Evolutionary conservation across 2,329 filamentous ascomycete genomes (phyloP).

Genomic region (Raffaelea deltoideospora): DNA sequence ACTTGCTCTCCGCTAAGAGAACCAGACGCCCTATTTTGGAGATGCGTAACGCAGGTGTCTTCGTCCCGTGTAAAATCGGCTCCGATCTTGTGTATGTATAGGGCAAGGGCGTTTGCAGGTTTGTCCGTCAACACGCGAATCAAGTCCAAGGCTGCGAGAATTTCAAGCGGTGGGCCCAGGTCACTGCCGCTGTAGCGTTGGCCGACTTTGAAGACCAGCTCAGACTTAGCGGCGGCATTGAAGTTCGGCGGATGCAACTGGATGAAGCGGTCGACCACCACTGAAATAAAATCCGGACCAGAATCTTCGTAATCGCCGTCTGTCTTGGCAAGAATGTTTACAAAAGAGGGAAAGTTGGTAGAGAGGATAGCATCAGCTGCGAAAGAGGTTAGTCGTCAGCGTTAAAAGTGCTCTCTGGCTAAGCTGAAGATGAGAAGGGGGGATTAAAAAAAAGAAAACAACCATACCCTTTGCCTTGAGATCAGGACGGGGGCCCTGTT

Average conservation of each 20-base stretch:
- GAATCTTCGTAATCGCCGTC: conserved; percentile 52
- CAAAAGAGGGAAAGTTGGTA: conserved; percentile 61
- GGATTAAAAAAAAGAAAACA: conserved; percentile 3
- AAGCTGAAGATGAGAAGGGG: conserved; percentile 16
- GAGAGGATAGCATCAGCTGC: conserved; percentile 81
- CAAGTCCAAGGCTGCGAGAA: conserved; percentile 56
- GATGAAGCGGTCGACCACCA: conserved; percentile 73
- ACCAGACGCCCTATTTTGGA: conserved; percentile 35
- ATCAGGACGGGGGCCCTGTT: conserved; percentile 63
- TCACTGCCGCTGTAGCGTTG: conserved; percentile 53
- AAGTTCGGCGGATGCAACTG: conserved; percentile 79
- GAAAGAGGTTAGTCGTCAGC: conserved; percentile 20
- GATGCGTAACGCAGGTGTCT: conserved; percentile 43
- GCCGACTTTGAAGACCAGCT: conserved; percentile 50
- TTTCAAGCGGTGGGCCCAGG: conserved; percentile 50
- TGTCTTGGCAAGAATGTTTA: conserved; percentile 57
- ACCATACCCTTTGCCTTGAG: conserved; percentile 73
- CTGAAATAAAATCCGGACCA: conserved; percentile 54
- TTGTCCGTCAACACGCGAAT: conserved; percentile 48
- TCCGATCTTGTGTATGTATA: conserved; percentile 60
- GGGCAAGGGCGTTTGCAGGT: conserved; percentile 40
- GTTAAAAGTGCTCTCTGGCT: conserved; percentile 17
- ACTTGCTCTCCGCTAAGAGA: conserved; percentile 69
- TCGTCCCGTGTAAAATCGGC: conserved; percentile 60
- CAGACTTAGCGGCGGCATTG: conserved; percentile 57